Evolutionary conservation across 2,329 filamentous ascomycete species (phyloP), one percentile per base, ranked within the genome.

Genomic region (Curvularia eragrostidis): DNA sequence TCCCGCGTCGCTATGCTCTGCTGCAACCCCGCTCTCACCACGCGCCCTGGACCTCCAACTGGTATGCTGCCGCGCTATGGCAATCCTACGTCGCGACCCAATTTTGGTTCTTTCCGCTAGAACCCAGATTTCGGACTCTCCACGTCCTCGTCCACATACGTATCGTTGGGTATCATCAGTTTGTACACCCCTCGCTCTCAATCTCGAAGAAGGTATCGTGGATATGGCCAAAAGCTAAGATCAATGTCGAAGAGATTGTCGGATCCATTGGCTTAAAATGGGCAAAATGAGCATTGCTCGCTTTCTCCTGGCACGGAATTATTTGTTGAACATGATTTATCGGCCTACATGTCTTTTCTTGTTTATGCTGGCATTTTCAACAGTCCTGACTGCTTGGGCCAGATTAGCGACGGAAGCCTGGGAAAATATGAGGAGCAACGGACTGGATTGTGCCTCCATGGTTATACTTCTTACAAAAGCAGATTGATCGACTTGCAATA

Each of bases 1-100:
- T 99, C 95, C 58, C 91, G 95, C 56, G 95, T 99, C 62, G 95
- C 95, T 30, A 98, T 99, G 94, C 89, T 99, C 53, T 99, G 96
- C 82, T 96, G 92, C 80, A 98, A 98, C 78, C 94, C 93, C 36
- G 92, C 91, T 47, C 87, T 93, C 67, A 86, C 91, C 51, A 97
- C 93, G 68, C 91, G 93, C 54, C 93, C 94, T 60, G 94, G 93
- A 41, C 92, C 93, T 64, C 91, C 91, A 28, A 85, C 88, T 66
- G 90, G 91, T 44, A 71, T 81, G 63, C 56, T 77, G 43, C 70
- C 72, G 62, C 75, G 75, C 59, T 76, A 74, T 65, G 70, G 63
- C 62, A 70, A 61, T 61, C 56, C 68, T 56, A 58, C 62, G 54
- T 56, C 66, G 60, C 63, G 71, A 42, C 70, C 66, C 46, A 61